phyloP scores from a whole-genome alignment of 129 eudicot genomes.

The Oenanthe sinensis region DNA sequence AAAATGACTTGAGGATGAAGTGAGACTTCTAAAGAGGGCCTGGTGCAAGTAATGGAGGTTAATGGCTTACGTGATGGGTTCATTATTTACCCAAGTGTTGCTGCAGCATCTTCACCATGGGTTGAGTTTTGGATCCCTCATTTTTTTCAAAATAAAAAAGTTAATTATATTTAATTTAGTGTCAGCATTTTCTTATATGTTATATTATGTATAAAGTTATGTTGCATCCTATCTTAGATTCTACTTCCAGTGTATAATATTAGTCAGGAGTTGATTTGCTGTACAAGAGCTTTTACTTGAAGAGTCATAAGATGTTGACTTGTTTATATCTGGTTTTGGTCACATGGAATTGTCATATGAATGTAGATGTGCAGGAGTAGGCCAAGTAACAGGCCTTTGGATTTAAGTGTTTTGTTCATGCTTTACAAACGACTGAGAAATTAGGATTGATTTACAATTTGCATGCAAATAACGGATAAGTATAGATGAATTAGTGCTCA shows the following conservation, averaged over 20 bases:
- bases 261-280: background rate
- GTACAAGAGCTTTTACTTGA: background rate
- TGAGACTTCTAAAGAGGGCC: background rate
- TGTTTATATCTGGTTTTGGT: background rate
- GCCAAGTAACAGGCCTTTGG: too few relatives aligned
- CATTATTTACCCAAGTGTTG: background rate
- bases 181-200: background rate
- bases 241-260: background rate
- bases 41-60: conserved; percentile 4
- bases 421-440: too few relatives aligned
- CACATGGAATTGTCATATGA: background rate
- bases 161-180: conserved; percentile 5
- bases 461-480: too few relatives aligned
- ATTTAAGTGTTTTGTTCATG: too few relatives aligned
- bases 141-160: background rate
- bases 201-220: conserved; percentile 11
- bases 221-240: background rate
- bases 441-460: too few relatives aligned
- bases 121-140: background rate
- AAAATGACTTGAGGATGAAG: background rate
- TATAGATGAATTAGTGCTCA: too few relatives aligned
- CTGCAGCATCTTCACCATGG: background rate
- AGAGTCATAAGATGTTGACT: background rate
- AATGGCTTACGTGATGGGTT: background rate
- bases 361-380: background rate